phyloP scores from a whole-genome alignment of 73 alveolate genomes.

The Uronychia setigera region DNA sequence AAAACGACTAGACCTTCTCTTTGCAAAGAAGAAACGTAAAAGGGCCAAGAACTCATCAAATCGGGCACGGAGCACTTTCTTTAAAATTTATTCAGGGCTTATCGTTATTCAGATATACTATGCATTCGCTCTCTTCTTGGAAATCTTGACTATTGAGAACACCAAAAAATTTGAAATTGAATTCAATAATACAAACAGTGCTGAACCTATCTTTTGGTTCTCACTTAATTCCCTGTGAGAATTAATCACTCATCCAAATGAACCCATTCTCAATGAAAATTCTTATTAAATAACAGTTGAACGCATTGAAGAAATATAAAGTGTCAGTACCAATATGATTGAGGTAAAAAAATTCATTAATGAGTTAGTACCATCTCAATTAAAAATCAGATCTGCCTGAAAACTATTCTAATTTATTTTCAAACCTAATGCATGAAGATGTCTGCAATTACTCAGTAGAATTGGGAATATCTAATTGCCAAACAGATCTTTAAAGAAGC shows the following conservation, averaged over 20 bases:
- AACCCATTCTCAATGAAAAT: background rate
- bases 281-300: background rate
- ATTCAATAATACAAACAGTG: background rate
- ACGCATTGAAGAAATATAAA: background rate
- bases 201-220: background rate
- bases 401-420: background rate
- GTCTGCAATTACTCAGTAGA: background rate
- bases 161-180: background rate
- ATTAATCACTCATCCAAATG: background rate
- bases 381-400: background rate
- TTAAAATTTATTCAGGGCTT: background rate
- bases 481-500: background rate
- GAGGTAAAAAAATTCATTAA: background rate
- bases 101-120: background rate
- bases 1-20: background rate
- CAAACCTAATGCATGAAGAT: background rate
- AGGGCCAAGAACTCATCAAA: background rate
- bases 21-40: background rate
- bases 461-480: background rate
- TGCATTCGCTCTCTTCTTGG: background rate
- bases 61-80: background rate
- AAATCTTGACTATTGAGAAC: no score
- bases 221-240: background rate
- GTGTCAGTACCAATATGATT: background rate
- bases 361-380: background rate